phyloP scores from a whole-genome alignment of 2,329 filamentous ascomycete genomes.

The Exophiala xenobiotica region DNA sequence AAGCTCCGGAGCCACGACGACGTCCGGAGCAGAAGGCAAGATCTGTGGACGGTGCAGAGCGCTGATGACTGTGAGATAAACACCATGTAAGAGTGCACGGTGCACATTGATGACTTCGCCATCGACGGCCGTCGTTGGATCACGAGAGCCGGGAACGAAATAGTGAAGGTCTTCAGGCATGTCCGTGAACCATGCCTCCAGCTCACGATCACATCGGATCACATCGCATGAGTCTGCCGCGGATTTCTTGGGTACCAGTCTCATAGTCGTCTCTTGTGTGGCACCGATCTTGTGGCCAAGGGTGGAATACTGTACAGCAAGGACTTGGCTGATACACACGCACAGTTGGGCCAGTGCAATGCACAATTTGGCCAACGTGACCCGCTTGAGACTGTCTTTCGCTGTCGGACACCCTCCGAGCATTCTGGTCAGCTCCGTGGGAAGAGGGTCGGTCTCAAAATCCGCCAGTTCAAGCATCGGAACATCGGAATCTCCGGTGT shows the following conservation, averaged over 20 bases:
- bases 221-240: constrained; percentile 80
- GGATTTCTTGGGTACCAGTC: constrained; percentile 86
- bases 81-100: constrained; percentile 85
- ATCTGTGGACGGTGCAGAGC: constrained; percentile 90
- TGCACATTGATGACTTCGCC: constrained; percentile 63
- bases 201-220: constrained; percentile 72
- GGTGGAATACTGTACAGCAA: constrained; percentile 89
- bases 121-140: constrained; percentile 60
- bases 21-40: constrained; percentile 67
- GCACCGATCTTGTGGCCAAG: constrained; percentile 73
- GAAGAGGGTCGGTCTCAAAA: constrained; percentile 72
- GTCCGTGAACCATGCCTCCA: constrained; percentile 72
- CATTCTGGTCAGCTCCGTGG: constrained; percentile 67
- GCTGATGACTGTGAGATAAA: constrained; percentile 87
- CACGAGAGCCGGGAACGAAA: constrained; percentile 48
- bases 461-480: constrained; percentile 83
- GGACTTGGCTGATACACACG: constrained; percentile 82
- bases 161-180: constrained; percentile 73
- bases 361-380: constrained; percentile 80
- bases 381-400: constrained; percentile 70
- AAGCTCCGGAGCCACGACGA: constrained; percentile 61
- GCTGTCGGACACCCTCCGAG: constrained; percentile 68
- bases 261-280: constrained; percentile 77
- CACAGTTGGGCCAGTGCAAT: constrained; percentile 89
- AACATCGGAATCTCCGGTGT: constrained; percentile 90